Conservation (phyloP, 257 asterid species). For the Hygrophila difformis region DNA sequence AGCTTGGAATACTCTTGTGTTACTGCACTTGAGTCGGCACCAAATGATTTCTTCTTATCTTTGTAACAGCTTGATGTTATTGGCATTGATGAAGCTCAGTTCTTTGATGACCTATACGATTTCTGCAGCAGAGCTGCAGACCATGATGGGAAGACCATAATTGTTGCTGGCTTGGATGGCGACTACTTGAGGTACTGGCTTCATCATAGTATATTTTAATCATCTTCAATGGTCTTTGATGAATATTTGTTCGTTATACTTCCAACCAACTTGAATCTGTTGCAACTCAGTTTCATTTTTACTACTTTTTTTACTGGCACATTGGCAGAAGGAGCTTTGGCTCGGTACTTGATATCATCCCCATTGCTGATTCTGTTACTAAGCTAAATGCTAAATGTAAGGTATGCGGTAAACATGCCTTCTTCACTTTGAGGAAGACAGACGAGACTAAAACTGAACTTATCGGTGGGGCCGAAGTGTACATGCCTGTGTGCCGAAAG, state of each 20-base stretch:
- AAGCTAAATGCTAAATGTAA: constrained; percentile 76
- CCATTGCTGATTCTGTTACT: constrained; percentile 78
- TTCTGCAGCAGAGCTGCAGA: constrained; percentile 92
- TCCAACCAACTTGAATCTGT: neutral
- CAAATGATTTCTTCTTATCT: constrained; percentile 3
- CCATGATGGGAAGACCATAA: constrained; percentile 72
- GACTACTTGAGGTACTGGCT: constrained; percentile 71
- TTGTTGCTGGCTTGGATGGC: constrained; percentile 96
- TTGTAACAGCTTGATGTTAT: constrained; percentile 55
- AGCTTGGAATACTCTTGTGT: neutral
- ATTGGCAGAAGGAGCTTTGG: constrained; percentile 78
- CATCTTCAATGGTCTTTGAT: neutral
- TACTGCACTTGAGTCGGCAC: constrained; percentile 2
- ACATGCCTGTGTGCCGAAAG: constrained; percentile 93
- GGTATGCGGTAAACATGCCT: constrained; percentile 66
- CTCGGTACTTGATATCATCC: constrained; percentile 72
- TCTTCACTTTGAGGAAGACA: constrained; percentile 83
- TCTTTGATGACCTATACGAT: constrained; percentile 78
- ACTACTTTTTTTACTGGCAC: neutral
- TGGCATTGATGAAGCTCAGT: constrained; percentile 95
- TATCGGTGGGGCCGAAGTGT: constrained; percentile 85
- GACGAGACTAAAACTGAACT: constrained; percentile 63
- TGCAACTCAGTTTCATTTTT: neutral
- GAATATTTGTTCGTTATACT: neutral
- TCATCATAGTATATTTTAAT: neutral